Evolutionary conservation across 495 filamentous ascomycete genomes (phyloP).

Genomic region (Hypoxylon intermedium): DNA sequence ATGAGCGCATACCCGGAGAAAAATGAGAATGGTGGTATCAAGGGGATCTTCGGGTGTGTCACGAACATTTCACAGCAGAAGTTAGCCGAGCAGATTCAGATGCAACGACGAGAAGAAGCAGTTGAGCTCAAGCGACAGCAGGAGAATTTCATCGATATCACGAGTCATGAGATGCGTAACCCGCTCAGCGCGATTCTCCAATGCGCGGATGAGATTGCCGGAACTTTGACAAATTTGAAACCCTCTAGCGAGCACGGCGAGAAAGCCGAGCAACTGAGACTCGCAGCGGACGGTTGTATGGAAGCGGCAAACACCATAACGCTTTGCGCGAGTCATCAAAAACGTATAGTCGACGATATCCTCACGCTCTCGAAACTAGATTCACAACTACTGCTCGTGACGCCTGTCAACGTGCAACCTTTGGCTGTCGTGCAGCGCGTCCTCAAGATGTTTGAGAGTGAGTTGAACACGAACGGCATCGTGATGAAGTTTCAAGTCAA

Average conservation of each 20-base stretch:
- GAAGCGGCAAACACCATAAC: constrained; percentile 85
- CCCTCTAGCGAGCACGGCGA: constrained; percentile 11
- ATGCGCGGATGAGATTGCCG: constrained; percentile 78
- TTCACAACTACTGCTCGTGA: constrained; percentile 76
- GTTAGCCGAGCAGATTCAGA: constrained; percentile 69
- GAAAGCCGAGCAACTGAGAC: constrained; percentile 34
- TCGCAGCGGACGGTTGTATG: constrained; percentile 62
- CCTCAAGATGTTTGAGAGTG: constrained; percentile 83
- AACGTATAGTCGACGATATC: constrained; percentile 80
- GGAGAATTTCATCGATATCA: constrained; percentile 89
- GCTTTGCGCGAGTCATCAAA: constrained; percentile 83
- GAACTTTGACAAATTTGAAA: constrained; percentile 56
- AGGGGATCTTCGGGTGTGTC: constrained; percentile 73
- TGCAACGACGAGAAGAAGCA: constrained; percentile 65
- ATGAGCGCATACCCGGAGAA: constrained; percentile 74
- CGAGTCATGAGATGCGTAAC: constrained; percentile 87
- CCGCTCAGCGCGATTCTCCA: constrained; percentile 82
- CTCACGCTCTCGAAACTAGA: constrained; percentile 87
- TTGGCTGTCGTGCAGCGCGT: constrained; percentile 69
- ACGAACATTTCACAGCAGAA: constrained; percentile 65
- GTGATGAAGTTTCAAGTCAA: constrained; percentile 71
- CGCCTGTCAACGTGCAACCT: constrained; percentile 76
- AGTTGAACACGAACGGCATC: constrained; percentile 75
- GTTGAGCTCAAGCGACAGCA: constrained; percentile 71
- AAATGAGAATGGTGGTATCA: constrained; percentile 61